phyloP scores from a whole-genome alignment of 2,329 filamentous ascomycete genomes.

The Teratosphaeria viscida region DNA sequence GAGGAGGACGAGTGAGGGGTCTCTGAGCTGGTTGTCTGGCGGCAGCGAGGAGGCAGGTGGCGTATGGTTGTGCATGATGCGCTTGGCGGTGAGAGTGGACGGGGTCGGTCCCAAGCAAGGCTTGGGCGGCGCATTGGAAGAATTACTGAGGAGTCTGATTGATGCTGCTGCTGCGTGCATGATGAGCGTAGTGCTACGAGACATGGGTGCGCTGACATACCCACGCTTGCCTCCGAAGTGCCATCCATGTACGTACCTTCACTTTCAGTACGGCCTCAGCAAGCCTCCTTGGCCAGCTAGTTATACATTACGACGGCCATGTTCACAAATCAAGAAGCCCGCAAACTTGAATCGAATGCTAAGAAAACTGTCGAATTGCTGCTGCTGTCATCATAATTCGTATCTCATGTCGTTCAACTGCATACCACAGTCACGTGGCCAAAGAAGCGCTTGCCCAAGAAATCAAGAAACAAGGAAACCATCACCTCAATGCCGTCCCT shows the following conservation, averaged over 20 bases:
- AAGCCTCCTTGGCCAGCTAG: no score
- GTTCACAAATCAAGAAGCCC: background rate
- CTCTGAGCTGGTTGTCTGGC: background rate
- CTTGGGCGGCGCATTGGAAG: background rate
- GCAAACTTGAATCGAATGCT: background rate
- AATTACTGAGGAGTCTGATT: background rate
- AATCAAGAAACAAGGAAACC: background rate
- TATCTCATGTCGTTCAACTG: background rate
- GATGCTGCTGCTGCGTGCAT: background rate
- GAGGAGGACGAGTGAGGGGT: background rate
- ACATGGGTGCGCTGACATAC: background rate
- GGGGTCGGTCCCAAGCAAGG: background rate
- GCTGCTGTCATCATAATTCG: background rate
- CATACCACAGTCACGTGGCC: background rate
- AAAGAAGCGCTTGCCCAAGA: background rate
- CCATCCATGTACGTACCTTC: background rate
- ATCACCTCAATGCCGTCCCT: constrained; percentile 2
- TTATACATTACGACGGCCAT: no score
- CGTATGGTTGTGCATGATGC: background rate
- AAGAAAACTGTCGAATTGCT: background rate
- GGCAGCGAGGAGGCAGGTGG: background rate
- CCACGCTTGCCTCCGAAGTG: no score
- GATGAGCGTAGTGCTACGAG: background rate
- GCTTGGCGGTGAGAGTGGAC: background rate
- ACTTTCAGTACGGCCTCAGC: background rate